Evolutionary conservation across 192 early-diverging fungal genomes (phyloP).

Genomic region (Linnemannia elongata): DNA sequence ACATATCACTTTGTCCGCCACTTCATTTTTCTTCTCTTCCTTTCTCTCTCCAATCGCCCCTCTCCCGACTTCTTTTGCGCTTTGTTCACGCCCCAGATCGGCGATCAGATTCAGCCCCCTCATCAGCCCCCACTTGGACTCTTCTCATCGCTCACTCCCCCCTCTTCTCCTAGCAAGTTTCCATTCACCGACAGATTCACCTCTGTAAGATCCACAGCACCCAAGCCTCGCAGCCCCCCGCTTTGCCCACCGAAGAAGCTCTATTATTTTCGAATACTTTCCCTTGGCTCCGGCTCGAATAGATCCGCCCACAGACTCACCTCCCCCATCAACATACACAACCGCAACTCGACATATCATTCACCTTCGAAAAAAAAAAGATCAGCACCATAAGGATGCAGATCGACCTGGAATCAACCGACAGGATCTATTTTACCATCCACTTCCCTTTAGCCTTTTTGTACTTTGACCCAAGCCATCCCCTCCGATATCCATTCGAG

Average conservation of each 20-base stretch:
- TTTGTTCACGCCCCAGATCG: not conserved
- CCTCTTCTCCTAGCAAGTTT: not conserved
- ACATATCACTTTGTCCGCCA: not conserved
- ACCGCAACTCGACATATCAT: not conserved
- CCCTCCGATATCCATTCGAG: not conserved
- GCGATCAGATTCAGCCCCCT: not conserved
- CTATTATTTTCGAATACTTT: not conserved
- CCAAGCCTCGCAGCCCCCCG: not conserved
- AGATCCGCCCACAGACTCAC: not conserved
- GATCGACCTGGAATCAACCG: not conserved
- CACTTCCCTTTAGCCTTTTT: not conserved
- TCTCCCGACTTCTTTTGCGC: not conserved
- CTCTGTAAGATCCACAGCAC: not conserved
- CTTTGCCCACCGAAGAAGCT: not conserved
- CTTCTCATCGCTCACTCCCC: not conserved
- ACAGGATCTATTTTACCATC: not conserved
- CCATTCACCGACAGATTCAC: not conserved
- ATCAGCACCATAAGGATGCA: not conserved
- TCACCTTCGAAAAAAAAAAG: not conserved
- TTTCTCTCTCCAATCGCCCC: not conserved
- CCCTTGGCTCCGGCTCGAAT: constrained; percentile 3
- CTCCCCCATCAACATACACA: not conserved
- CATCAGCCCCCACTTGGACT: not conserved
- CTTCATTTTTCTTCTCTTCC: not conserved
- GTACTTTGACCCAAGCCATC: not conserved